phyloP scores from a whole-genome alignment of 345 rosid genomes.

The Crucihimalaya himalaica region DNA sequence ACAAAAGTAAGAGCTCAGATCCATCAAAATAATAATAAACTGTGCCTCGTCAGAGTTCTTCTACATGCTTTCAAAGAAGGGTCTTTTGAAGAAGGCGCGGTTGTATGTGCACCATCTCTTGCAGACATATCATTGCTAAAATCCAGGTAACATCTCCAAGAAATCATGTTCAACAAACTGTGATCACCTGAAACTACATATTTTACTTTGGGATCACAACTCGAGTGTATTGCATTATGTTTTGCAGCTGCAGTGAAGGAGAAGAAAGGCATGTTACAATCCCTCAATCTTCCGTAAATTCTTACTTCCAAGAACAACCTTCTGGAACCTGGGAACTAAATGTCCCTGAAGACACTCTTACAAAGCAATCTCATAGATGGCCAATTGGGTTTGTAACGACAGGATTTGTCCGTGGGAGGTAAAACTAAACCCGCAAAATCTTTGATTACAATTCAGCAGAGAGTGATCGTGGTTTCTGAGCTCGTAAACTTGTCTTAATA shows the following conservation, averaged over 20 bases:
- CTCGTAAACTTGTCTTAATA: neutral
- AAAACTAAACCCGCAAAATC: slow-evolving; percentile 19
- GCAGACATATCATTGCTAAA: slow-evolving; percentile 56
- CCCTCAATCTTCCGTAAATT: slow-evolving; percentile 56
- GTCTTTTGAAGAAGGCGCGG: slow-evolving; percentile 78
- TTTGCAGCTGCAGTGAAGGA: slow-evolving; percentile 46
- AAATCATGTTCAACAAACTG: slow-evolving; percentile 7
- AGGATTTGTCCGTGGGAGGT: slow-evolving; percentile 88
- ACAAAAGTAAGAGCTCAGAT: slow-evolving; percentile 38
- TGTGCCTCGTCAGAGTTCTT: slow-evolving; percentile 73
- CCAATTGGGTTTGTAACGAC: slow-evolving; percentile 86
- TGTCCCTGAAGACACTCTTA: slow-evolving; percentile 49
- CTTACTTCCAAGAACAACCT: slow-evolving; percentile 62
- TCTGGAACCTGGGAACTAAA: slow-evolving; percentile 72
- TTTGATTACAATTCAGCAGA: neutral
- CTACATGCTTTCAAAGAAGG: slow-evolving; percentile 79
- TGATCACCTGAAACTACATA: slow-evolving; percentile 1
- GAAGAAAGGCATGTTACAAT: slow-evolving; percentile 50
- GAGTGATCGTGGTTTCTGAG: neutral
- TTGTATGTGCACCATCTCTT: slow-evolving; percentile 65
- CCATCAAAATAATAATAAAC: slow-evolving; percentile 41
- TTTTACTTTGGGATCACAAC: slow-evolving; percentile 12
- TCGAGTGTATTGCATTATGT: neutral
- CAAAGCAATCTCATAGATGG: slow-evolving; percentile 54
- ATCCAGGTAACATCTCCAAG: slow-evolving; percentile 55